Conservation (phyloP, 2,329 filamentous ascomycete species). For the Elsinoe arachidis region DNA sequence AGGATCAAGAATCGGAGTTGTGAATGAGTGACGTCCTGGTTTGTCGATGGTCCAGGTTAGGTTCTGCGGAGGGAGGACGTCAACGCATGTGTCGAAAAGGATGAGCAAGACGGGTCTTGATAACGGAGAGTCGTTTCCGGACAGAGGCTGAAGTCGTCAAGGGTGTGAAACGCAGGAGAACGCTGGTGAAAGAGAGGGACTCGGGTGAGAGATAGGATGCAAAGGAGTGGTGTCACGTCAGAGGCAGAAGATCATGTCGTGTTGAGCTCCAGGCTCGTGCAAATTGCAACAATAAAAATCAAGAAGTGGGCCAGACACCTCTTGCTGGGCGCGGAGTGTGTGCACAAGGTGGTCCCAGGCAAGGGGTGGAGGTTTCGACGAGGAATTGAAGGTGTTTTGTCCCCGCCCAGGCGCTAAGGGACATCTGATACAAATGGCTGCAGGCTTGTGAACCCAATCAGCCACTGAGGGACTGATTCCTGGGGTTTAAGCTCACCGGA, state of each 20-base stretch:
- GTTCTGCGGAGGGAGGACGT: slow-evolving; percentile 2
- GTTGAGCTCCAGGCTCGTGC: slow-evolving; percentile 10
- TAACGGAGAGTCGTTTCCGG: slow-evolving; percentile 9
- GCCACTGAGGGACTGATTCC: neutral
- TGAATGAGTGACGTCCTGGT: slow-evolving; percentile 8
- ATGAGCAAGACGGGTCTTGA: neutral
- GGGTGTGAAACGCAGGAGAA: slow-evolving; percentile 7
- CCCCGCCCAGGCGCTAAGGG: slow-evolving; percentile 4
- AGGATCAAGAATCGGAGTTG: neutral
- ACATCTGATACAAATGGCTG: slow-evolving; percentile 7
- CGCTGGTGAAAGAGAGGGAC: neutral
- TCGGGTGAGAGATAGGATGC: neutral
- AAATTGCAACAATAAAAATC: slow-evolving; percentile 12
- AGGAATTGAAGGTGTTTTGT: slow-evolving; percentile 11
- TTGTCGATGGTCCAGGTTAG: neutral
- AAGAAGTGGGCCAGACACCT: slow-evolving; percentile 10
- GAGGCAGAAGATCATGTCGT: neutral
- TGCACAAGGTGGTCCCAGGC: neutral
- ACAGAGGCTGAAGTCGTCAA: slow-evolving; percentile 5
- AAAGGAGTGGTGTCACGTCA: neutral
- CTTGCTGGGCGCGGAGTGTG: neutral
- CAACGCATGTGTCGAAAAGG: neutral
- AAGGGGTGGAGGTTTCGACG: neutral
- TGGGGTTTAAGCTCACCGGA: slow-evolving; percentile 4
- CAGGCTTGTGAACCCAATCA: neutral